phyloP scores from a whole-genome alignment of 2,329 filamentous ascomycete genomes.

The Penicillium nordicum region DNA sequence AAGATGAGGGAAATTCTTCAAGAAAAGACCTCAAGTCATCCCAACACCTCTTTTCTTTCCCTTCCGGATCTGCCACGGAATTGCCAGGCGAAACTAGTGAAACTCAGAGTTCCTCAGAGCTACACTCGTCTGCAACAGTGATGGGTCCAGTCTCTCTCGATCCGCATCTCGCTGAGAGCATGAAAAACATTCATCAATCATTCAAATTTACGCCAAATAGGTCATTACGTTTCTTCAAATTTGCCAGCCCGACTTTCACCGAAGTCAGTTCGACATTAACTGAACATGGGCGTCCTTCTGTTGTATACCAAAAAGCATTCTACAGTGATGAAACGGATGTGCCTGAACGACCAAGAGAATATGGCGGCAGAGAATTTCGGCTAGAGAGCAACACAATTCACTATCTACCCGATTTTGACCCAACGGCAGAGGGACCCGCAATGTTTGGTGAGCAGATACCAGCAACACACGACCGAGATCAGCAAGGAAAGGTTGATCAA shows the following conservation, averaged over 20 bases:
- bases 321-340: slow-evolving; percentile 84
- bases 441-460: slow-evolving; percentile 54
- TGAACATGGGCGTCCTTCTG: slow-evolving; percentile 57
- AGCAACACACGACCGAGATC: slow-evolving; percentile 49
- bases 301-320: slow-evolving; percentile 79
- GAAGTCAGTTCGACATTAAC: slow-evolving; percentile 57
- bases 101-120: slow-evolving; percentile 15
- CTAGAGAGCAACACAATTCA: slow-evolving; percentile 71
- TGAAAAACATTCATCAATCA: slow-evolving; percentile 23
- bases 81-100: slow-evolving; percentile 5
- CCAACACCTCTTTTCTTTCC: slow-evolving; percentile 8
- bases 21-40: slow-evolving; percentile 37
- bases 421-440: slow-evolving; percentile 55
- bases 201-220: slow-evolving; percentile 28
- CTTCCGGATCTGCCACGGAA: slow-evolving; percentile 5
- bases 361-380: slow-evolving; percentile 81
- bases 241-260: slow-evolving; percentile 27
- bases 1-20: slow-evolving; percentile 55
- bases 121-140: slow-evolving; percentile 21
- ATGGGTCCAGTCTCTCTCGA: slow-evolving; percentile 9
- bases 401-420: slow-evolving; percentile 76
- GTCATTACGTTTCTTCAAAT: slow-evolving; percentile 26
- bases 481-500: slow-evolving; percentile 52
- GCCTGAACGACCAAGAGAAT: slow-evolving; percentile 71
- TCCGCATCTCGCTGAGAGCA: slow-evolving; percentile 19